Evolutionary conservation across 345 rosid species (phyloP).

Genomic region (Gynandropsis gynandra): DNA sequence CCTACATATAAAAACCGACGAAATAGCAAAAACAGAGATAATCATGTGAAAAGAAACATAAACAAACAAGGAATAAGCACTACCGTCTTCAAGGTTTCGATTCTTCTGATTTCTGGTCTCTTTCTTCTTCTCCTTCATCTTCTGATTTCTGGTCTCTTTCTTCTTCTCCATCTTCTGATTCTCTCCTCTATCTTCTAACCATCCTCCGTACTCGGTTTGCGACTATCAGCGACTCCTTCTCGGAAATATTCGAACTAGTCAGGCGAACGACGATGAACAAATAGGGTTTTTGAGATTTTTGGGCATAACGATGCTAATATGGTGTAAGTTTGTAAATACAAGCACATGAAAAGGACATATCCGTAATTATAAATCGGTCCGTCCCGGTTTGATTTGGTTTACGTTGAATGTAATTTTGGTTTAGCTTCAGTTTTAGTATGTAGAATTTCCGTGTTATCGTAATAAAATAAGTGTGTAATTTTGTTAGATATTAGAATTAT

Average conservation of each 20-base stretch:
- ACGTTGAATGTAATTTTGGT: too few species aligned
- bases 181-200: not conserved
- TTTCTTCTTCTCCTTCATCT: not conserved
- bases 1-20: not conserved
- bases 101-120: conserved; percentile 14
- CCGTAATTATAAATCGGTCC: too few species aligned
- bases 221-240: conserved; percentile 15
- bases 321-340: too few species aligned
- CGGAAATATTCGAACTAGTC: conserved; percentile 8
- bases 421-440: too few species aligned
- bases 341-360: too few species aligned
- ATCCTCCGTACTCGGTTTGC: not conserved
- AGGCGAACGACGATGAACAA: conserved; percentile 14
- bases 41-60: too few species aligned
- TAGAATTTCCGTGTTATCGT: too few species aligned
- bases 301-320: too few species aligned
- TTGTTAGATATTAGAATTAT: too few species aligned
- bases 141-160: too few species aligned
- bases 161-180: conserved; percentile 21
- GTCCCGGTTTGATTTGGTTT: too few species aligned
- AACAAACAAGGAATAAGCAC: conserved; percentile 1
- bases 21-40: conserved; percentile 2
- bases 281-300: conserved; percentile 28
- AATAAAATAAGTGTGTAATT: too few species aligned
- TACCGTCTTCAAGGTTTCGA: conserved; percentile 14